phyloP scores from a whole-genome alignment of 1,284 basidiomycete species.

The Leccinum angustisporum region DNA sequence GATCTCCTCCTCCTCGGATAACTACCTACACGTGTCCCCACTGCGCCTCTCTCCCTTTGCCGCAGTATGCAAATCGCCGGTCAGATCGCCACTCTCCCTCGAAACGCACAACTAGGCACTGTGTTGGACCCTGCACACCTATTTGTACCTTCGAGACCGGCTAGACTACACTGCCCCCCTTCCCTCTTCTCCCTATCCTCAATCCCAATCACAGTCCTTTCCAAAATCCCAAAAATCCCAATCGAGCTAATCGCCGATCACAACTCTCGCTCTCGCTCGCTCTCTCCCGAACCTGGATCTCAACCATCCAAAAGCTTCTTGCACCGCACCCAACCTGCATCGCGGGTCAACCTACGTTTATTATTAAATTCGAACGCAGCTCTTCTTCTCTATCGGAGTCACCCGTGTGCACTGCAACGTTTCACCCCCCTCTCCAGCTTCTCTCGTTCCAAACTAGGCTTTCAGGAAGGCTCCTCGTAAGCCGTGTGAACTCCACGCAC shows the following conservation, averaged over 20 bases:
- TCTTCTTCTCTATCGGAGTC: background rate
- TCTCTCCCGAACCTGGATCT: background rate
- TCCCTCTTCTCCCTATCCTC: background rate
- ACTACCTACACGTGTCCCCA: background rate
- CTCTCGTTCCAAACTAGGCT: background rate
- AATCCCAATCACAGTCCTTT: background rate
- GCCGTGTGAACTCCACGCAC: background rate
- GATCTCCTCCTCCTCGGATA: background rate
- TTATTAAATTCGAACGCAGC: background rate
- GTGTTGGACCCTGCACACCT: background rate
- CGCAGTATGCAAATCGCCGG: background rate
- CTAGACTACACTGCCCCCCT: background rate
- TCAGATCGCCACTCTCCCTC: conserved; percentile 1
- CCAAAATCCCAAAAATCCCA: background rate
- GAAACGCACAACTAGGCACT: background rate
- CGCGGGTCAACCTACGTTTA: background rate
- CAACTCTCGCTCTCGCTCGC: background rate
- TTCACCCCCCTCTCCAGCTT: background rate
- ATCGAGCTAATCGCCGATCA: background rate
- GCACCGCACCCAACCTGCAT: background rate
- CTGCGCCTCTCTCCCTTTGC: background rate
- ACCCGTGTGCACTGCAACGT: background rate
- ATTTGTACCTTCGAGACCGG: background rate
- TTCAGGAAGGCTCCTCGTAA: background rate
- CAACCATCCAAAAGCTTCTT: background rate